Evolutionary conservation across 805 yeast genomes (phyloP), one percentile per base, ranked within the genome.

Genomic region (Metschnikowia bowlesiae): DNA sequence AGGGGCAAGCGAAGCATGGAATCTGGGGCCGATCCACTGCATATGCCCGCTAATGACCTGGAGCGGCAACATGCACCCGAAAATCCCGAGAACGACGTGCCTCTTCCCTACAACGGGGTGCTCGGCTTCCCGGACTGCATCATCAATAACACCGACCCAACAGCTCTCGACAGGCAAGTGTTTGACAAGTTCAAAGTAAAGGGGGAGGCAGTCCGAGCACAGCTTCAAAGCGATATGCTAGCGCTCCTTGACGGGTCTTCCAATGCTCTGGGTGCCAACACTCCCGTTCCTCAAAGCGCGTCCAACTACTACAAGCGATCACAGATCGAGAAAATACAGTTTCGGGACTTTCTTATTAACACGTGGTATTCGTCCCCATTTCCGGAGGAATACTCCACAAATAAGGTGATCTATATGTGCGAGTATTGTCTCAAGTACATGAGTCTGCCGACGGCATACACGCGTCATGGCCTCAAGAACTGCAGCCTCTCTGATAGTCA

Each of bases 291-390:
- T 4, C 60, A 41, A 18, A 53, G 46, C 31, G 54, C 51, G 32
- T 43, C 64, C 53, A 43, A 59, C 56, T 22, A 61, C 58, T 50
- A 64, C 61, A 39, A 53, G 37, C 61, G 68, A 46, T 70, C 78
- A 26, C 74, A 76, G 51, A 78, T 87, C 39, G 75, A 78, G 44
- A 80, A 79, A 49, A 83, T 91, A 26, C 89, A 84, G 58, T 82
- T 91, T 56, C 80, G 89, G 34, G 78, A 78, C 40, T 80, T 69
- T 64, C 90, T 86, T 62, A 87, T 94, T 29, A 87, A 85, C 53
- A 88, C 97, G 0, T 89, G 97, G 96, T 91, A 87, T 66, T 81
- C 87, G 3, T 84, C 97, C 0, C 98, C 98, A 1, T 94, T 88
- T 63, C 97, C 98, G 0, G 90, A 87, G 53, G 94, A 88, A 61